These are phyloP conservation scores for Roridomyces roridus DNA, from an alignment of 768 basidiomycete species.

Conservation along the genomic window DNA sequence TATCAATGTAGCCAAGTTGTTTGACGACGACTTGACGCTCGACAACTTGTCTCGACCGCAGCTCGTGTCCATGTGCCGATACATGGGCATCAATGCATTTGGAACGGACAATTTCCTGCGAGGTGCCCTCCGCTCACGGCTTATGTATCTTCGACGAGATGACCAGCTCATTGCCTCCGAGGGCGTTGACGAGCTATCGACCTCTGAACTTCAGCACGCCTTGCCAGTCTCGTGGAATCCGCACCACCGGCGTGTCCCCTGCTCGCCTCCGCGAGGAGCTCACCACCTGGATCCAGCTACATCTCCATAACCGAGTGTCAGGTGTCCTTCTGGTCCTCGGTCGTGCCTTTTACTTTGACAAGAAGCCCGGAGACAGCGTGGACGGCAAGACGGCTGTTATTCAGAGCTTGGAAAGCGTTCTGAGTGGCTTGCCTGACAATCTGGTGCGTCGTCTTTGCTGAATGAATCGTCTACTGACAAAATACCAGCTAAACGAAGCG, in stretches of 20 bases:
- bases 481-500: constrained; percentile 97
- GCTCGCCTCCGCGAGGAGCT: constrained; percentile 90
- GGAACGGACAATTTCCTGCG: constrained; percentile 99
- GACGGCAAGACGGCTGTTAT: constrained; percentile 87
- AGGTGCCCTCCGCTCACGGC: constrained; percentile 83
- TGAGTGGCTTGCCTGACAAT: constrained; percentile 93
- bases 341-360: constrained; percentile 93
- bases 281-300: constrained; percentile 90
- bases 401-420: constrained; percentile 83
- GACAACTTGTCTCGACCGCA: constrained; percentile 99
- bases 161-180: constrained; percentile 92
- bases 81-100: constrained; percentile 98
- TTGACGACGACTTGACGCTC: constrained; percentile 96
- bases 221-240: constrained; percentile 94
- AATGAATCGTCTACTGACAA: constrained; percentile 14
- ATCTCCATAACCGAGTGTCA: constrained; percentile 88
- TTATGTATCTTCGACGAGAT: constrained; percentile 85
- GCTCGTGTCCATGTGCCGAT: constrained; percentile 94
- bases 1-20: constrained; percentile 93
- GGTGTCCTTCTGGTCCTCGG: constrained; percentile 95
- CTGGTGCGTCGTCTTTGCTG: constrained; percentile 61
- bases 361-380: constrained; percentile 71
- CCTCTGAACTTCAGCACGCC: constrained; percentile 88
- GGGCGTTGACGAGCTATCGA: constrained; percentile 90
- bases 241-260: constrained; percentile 86